phyloP scores from a whole-genome alignment of 345 rosid genomes.

The Syzygium jambos region DNA sequence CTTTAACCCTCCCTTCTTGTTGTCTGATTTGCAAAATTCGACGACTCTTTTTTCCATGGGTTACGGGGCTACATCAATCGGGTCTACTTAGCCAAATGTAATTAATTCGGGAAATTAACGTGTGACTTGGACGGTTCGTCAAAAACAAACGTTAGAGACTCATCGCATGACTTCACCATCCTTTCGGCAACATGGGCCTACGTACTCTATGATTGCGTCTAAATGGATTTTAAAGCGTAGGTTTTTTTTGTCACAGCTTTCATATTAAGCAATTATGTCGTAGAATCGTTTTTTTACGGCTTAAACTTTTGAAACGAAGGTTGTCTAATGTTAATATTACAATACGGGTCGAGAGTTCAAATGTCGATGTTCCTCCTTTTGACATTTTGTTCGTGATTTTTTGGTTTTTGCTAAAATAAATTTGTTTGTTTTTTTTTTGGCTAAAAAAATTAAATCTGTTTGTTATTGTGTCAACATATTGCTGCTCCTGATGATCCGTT shows the following conservation, averaged over 20 bases:
- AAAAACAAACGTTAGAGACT: neutral
- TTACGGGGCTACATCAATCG: neutral
- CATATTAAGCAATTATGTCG: neutral
- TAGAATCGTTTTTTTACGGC: neutral
- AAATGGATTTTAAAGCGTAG: neutral
- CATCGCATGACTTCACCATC: neutral
- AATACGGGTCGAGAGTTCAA: neutral
- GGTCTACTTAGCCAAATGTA: neutral
- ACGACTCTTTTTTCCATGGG: neutral
- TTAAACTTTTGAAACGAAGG: neutral
- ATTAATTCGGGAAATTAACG: neutral
- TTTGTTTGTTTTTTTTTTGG: too few species aligned
- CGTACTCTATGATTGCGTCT: neutral
- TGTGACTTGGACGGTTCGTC: neutral
- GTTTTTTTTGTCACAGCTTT: neutral
- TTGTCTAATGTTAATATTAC: neutral
- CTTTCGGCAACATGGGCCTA: neutral
- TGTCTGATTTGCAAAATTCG: neutral
- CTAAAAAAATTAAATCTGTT: too few species aligned
- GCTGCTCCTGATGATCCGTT: neutral
- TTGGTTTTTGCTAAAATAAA: too few species aligned
- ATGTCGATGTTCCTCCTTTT: neutral
- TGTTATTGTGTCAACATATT: neutral
- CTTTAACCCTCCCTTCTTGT: neutral
- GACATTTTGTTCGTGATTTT: neutral